These are phyloP conservation scores for Deinandra increscens DNA, from an alignment of 129 eudicot species.

Conservation along the genomic window DNA sequence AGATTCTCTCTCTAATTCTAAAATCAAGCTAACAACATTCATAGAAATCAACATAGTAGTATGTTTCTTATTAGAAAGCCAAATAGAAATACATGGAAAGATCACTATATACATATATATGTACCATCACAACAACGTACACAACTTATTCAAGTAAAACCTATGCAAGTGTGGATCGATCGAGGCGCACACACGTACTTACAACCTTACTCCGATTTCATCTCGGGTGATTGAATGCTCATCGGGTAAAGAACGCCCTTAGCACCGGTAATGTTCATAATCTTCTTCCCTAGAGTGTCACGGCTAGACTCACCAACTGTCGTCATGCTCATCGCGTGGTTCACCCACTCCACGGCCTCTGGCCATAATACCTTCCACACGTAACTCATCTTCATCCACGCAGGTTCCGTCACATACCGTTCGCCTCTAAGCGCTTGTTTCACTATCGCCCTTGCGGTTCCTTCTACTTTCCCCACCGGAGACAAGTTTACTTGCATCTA, in stretches of 20 bases:
- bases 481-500: constrained; percentile 35
- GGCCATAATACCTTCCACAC: constrained; percentile 59
- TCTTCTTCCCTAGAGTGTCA: constrained; percentile 36
- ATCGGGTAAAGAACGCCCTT: constrained; percentile 30
- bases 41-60: no score
- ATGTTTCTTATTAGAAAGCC: no score
- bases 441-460: constrained; percentile 55
- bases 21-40: no score
- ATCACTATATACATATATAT: no score
- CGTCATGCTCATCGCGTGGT: constrained; percentile 33
- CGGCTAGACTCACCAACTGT: constrained; percentile 25
- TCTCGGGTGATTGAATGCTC: constrained; percentile 26
- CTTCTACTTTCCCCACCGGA: constrained; percentile 32
- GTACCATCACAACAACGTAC: no score
- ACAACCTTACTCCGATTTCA: constrained; percentile 32
- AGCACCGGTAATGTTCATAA: constrained; percentile 32
- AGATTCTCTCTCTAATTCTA: no score
- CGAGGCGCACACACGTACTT: no score
- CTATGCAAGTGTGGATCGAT: background rate
- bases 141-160: no score
- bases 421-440: constrained; percentile 53
- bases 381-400: constrained; percentile 52
- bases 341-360: constrained; percentile 54
- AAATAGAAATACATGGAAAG: no score
- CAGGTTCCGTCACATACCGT: constrained; percentile 59